Evolutionary conservation across 176 grass and related monocot species (phyloP).

Genomic region (Oryza rufipogon): DNA sequence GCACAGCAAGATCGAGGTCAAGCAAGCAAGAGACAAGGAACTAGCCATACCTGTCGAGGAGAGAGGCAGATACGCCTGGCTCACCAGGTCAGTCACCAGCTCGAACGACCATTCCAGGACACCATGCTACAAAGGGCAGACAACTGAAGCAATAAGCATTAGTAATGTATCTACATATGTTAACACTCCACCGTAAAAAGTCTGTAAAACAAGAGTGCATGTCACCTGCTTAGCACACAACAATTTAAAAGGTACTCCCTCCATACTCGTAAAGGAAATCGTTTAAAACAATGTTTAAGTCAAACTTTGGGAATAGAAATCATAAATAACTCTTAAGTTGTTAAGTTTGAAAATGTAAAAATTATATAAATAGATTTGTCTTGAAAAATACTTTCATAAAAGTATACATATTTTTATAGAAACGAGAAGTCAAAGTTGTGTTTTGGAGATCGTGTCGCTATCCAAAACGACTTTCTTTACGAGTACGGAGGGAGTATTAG

Average conservation of each 20-base stretch:
- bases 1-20: constrained; percentile 50
- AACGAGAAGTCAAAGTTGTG: too few species aligned
- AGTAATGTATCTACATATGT: neutral
- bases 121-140: neutral
- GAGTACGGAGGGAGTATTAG: neutral
- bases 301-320: too few species aligned
- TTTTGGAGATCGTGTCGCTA: too few species aligned
- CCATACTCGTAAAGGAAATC: too few species aligned
- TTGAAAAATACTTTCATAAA: too few species aligned
- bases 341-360: too few species aligned
- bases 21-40: constrained; percentile 60
- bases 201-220: constrained; percentile 8
- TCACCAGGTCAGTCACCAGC: neutral
- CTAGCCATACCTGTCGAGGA: constrained; percentile 45
- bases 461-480: too few species aligned
- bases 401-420: too few species aligned
- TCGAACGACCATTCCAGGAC: neutral
- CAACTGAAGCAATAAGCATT: neutral
- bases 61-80: constrained; percentile 1
- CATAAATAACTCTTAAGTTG: too few species aligned
- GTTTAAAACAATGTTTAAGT: too few species aligned
- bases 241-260: neutral
- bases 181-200: neutral
- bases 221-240: neutral
- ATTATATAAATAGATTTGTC: too few species aligned